Evolutionary conservation across 2,329 filamentous ascomycete genomes (phyloP).

Genomic region (Volutella citrinella): DNA sequence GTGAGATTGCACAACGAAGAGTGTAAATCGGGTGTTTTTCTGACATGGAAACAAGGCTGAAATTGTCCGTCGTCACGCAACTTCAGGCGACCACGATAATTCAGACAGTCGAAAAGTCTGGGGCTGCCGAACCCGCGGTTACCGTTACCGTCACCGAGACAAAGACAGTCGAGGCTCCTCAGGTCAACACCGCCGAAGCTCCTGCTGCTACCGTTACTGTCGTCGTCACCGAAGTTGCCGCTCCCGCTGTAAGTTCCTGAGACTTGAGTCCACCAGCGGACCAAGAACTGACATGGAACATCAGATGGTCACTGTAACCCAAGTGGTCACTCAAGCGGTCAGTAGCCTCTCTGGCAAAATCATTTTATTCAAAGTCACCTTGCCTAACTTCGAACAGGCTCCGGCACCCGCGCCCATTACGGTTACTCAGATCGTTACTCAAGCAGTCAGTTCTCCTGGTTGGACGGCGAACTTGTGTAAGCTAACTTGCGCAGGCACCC

Average conservation of each 20-base stretch:
- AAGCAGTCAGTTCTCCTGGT: conserved; percentile 12
- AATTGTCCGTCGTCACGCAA: conserved; percentile 20
- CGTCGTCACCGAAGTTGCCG: background rate
- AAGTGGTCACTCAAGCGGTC: background rate
- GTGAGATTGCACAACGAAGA: conserved; percentile 5
- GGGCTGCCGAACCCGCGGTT: conserved; percentile 4
- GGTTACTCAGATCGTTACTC: conserved; percentile 14
- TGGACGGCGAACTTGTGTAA: background rate
- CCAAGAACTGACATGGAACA: background rate
- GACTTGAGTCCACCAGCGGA: background rate
- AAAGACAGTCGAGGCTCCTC: too few species aligned
- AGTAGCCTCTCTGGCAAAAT: background rate
- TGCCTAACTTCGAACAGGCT: background rate
- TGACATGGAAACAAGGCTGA: too few species aligned
- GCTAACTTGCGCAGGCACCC: background rate
- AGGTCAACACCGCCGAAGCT: too few species aligned
- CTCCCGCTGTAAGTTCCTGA: background rate
- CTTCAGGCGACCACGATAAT: conserved; percentile 18
- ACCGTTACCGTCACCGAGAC: conserved; percentile 19
- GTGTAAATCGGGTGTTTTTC: too few species aligned
- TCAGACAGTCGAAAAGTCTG: conserved; percentile 10
- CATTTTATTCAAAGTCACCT: background rate
- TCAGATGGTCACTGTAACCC: background rate
- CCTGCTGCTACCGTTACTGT: background rate
- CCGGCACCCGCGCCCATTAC: background rate